Base-by-base conservation (phyloP, 305 asterid genomes). In the Rubia tinctorum region DNA sequence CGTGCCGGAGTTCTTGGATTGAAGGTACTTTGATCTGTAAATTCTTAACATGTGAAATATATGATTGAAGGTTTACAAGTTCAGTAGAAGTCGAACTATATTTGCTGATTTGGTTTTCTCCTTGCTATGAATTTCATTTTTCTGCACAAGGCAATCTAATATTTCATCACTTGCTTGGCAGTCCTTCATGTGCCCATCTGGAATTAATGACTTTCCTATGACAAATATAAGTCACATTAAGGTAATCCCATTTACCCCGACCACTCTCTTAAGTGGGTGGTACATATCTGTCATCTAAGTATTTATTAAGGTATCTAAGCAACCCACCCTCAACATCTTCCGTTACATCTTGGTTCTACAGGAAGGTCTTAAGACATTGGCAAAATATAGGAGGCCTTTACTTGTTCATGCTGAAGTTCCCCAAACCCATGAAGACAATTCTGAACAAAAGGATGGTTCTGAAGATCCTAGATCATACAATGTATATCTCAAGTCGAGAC, bases 181-280 rank as follows among this genome's bases (percentile, higher is more conserved):
- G 99, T 95, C 99, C 73, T 92, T 95, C 86, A 95, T 95, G 99
- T 86, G 94, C 73, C 98, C 97, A 60, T 92, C 99, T 0, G 99
- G 99, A 68, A 95, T 90, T 84, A 88, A 90, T 43, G 98, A 95
- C 87, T 95, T 95, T 71, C 99, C 98, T 55, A 92, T 95, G 99
- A 92, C 98, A 11, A 88, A 87, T 81, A 60, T 87, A 66, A 85
- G 87, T 83, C 98, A 95, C 74, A 90, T 95, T 79, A 90, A 90
- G 99, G 98, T 94, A 86, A 55, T 53, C 18, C 30, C 49, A 30
- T 44, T 51, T 27, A 44, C 53, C 47, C 11, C 27, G 14, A 66
- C 39, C 73, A n/a, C 0, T 59, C 37, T 30, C 37, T 30, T 30
- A 30, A 30, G 37, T 30, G 37, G 37, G 37, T 42, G 12, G 39